A percentile compares a stretch with the other conserved stretches of the same genome.
phyloP scores from a whole-genome alignment of 2,329 filamentous ascomycete species.

The Cordyceps cateniannulata region DNA sequence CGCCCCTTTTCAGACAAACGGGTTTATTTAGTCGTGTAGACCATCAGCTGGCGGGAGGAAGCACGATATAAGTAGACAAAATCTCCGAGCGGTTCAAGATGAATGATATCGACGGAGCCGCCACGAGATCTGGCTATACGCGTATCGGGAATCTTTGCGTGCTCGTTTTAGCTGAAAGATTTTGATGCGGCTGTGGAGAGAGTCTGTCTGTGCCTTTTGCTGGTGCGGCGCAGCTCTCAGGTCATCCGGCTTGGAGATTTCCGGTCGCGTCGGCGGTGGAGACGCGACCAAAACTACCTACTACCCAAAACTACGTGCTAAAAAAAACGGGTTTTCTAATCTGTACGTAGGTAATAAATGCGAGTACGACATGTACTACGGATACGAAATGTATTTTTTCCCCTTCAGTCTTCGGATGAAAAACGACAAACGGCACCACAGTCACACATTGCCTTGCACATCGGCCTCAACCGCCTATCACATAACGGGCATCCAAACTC shows the following conservation, averaged over 20 bases:
- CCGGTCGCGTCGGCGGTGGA: conserved; percentile 5
- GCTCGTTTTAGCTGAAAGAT: neutral
- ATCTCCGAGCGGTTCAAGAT: neutral
- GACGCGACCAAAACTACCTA: conserved; percentile 2
- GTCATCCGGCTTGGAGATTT: conserved; percentile 4
- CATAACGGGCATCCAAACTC: too few relatives aligned
- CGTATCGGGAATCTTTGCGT: neutral
- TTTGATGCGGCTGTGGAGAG: neutral
- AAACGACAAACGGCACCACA: too few relatives aligned
- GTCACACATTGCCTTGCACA: too few relatives aligned
- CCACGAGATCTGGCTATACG: neutral
- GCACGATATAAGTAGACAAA: neutral
- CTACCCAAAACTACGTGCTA: neutral
- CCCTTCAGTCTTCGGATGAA: too few relatives aligned
- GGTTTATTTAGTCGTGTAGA: neutral
- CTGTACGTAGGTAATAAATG: too few relatives aligned
- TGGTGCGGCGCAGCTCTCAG: neutral
- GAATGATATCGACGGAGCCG: neutral
- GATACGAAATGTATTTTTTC: too few relatives aligned
- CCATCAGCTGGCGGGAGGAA: neutral
- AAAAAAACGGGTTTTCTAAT: neutral
- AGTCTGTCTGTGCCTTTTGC: too few relatives aligned
- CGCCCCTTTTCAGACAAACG: neutral
- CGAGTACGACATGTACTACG: too few relatives aligned
- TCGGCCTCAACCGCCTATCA: too few relatives aligned